Conservation (phyloP, 176 grass and related monocot genomes). For the Echinochloa phyllopogon region DNA sequence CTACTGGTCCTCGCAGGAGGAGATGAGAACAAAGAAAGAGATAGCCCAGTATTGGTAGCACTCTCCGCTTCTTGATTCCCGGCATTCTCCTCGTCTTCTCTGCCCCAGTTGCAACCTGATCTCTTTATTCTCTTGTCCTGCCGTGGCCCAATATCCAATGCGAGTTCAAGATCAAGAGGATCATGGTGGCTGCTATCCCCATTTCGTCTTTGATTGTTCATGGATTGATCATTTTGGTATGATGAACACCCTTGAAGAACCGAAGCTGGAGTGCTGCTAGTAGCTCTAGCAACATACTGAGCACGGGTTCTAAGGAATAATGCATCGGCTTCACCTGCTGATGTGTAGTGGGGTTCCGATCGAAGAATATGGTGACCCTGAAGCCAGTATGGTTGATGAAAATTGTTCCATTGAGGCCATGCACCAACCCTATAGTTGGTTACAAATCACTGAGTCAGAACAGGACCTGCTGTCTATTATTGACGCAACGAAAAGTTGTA, state of each 20-base stretch:
- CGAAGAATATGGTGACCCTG: slow-evolving; percentile 30
- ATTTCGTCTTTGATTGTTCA: slow-evolving; percentile 13
- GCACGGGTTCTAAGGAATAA: background rate
- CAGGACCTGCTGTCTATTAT: background rate
- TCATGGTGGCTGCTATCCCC: background rate
- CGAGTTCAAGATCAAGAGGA: slow-evolving; percentile 46
- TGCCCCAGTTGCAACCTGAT: background rate
- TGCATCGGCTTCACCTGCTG: background rate
- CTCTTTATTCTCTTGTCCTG: slow-evolving; percentile 10
- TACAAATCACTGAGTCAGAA: background rate
- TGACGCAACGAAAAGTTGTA: background rate
- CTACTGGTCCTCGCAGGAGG: background rate
- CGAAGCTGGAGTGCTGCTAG: background rate
- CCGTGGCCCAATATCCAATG: slow-evolving; percentile 11
- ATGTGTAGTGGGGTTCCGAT: slow-evolving; percentile 38
- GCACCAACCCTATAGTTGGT: slow-evolving; percentile 38
- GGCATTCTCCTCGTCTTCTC: background rate
- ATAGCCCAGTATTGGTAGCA: slow-evolving; percentile 23
- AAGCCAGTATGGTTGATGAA: slow-evolving; percentile 34
- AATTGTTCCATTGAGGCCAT: slow-evolving; percentile 44
- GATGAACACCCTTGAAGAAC: background rate
- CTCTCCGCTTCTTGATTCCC: slow-evolving; percentile 30
- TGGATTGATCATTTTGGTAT: slow-evolving; percentile 18
- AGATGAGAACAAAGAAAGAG: slow-evolving; percentile 45
- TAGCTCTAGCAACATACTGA: background rate